Base-by-base conservation (phyloP, 768 basidiomycete genomes). In the Suillus decipiens region DNA sequence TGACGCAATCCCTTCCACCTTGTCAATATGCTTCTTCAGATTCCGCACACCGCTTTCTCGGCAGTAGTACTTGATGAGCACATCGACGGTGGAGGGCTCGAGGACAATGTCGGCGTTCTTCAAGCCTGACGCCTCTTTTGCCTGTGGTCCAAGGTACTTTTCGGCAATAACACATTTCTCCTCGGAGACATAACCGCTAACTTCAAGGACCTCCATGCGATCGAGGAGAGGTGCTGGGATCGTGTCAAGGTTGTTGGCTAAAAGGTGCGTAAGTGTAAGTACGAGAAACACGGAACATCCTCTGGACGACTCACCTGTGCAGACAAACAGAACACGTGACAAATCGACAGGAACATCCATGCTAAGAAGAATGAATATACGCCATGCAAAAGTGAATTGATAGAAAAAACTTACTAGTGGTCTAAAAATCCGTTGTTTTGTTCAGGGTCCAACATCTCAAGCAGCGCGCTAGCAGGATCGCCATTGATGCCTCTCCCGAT, bases 1-100 rank as follows among this genome's bases (percentile, higher is more conserved):
- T 15, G 22, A 7, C 11, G 41, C 14, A 31, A 45, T 10, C 8
- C 1, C 8, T 6, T 1, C 8, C 71, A 94, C 95, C 88, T 99
- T 99, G 72, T 99, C 96, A 61, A 99, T 96, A 70, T 96, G 92
- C 78, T 99, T 99, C 87, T 99, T 99, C 73, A 99, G 72, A 72
- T 95, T 95, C 56, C 97, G 82, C 36, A 99, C 97, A 50, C 97
- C 97, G 69, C 94, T 96, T 79, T 99, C 97, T 28, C 97, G 85
- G 73, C 94, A 96, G 76, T 99, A 99, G 75, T 95, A 98, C 73
- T 96, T 92, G 79, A 99, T 99, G 59, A 99, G 82, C 12, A 86
- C 78, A 68, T 96, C 93, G 51, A 99, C 88, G 0, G 95, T 86
- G 11, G 84, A 81, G 7, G 85, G 82, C 22, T 93, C 89, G 17